Base-by-base conservation (phyloP, 2,329 filamentous ascomycete genomes). In the Rugonectria rugulosa region DNA sequence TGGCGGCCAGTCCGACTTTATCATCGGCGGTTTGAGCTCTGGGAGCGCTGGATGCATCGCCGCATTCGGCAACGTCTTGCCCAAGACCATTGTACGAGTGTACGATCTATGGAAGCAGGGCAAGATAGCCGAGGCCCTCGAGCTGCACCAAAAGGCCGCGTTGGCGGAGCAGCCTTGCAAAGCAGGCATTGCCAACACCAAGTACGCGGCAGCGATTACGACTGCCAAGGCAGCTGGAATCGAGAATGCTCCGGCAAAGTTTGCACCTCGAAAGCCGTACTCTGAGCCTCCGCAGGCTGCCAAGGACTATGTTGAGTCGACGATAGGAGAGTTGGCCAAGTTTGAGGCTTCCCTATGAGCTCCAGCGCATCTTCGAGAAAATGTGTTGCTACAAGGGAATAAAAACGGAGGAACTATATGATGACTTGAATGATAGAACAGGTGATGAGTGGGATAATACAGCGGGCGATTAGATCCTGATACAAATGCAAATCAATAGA, bases 1-100 rank as follows among this genome's bases (percentile, higher is more conserved):
- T 65, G 88, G 88, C 2, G 90, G 90, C 0, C 89, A 92, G 73
- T 85, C 83, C 1, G 89, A 92, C 67, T 92, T 90, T 70, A 70
- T 92, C n/a, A 75, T 89, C 46, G 85, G 83, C 7, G 84, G 82
- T 0, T 69, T 89, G 19, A 78, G 79, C 3, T 79, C 81, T 23
- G 86, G 86, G 4, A 82, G 80, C 19, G 78, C 79, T 1, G 86
- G 87, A 3, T 83, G 80, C 57, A 85, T 89, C 53, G 83, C 85
- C 1, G 86, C 84, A 2, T 83, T 88, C 59, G 86, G 79, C 17
- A 88, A 89, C 62, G 74, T 88, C 2, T 85, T 82, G 55, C 85
- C 85, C 5, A 80, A 79, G 70, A 80, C 81, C 0, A 77, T 87
- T 19, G 79, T 81, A 7, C 75, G 74, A 49, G 80, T 90, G 36